Evolutionary conservation across 1,284 basidiomycete genomes (phyloP).

Genomic region (Austropuccinia psidii): DNA sequence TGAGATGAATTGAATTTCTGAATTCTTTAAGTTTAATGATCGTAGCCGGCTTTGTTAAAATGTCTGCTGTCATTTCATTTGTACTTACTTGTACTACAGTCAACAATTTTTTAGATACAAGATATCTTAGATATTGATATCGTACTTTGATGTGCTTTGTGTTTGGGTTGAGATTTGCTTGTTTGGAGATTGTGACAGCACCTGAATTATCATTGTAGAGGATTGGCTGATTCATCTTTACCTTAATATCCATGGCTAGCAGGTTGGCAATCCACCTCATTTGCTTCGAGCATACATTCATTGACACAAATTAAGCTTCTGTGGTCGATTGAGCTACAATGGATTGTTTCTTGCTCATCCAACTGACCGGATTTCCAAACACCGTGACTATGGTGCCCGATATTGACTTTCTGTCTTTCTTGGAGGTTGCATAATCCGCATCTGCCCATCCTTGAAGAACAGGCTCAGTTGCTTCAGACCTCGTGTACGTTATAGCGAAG

Average conservation of each 20-base stretch:
- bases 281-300: background rate
- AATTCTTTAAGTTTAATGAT: too few relatives aligned
- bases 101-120: background rate
- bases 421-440: background rate
- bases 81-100: background rate
- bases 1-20: too few relatives aligned
- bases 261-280: slow-evolving; percentile 4
- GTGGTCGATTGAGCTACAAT: slow-evolving; percentile 2
- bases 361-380: slow-evolving; percentile 4
- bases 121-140: background rate
- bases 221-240: background rate
- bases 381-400: background rate
- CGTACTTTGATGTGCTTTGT: background rate
- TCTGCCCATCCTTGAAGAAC: slow-evolving; percentile 6
- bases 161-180: background rate
- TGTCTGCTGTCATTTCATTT: background rate
- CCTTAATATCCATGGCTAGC: background rate
- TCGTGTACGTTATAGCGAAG: background rate
- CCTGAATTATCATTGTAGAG: background rate
- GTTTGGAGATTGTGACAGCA: background rate
- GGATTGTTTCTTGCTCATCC: background rate
- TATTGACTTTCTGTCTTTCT: background rate
- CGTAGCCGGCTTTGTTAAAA: slow-evolving; percentile 6
- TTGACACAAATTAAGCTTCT: background rate
- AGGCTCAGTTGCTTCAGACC: too few relatives aligned